Evolutionary conservation across 1,139 yeast genomes (phyloP), one percentile per base, ranked within the genome.

Genomic region (Candida sp.): DNA sequence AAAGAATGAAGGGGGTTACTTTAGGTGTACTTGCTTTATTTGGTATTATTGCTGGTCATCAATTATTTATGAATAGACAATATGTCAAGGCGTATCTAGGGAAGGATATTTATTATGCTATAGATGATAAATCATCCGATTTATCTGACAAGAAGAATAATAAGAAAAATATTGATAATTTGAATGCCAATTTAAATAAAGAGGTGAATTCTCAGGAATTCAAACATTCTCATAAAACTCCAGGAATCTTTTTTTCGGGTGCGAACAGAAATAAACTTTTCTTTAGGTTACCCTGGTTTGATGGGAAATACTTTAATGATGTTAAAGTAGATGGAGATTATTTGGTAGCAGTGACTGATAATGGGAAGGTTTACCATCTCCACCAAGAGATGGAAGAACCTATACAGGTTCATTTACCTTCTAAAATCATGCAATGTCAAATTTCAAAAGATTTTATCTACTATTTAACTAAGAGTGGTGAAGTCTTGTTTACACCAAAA

Each of bases 351-450:
- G 82, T 95, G 21, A 77, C 84, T 48, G 76, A 75, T 1, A 75
- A 77, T 22, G 98, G 98, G n/a, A 79, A 84, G 54, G 73, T 88
- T 21, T 82, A 80, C 46, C 87, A 84, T 57, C 87, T 90, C 85
- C 78, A 80, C 35, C 54, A 63, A 27, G 76, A 74, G 40, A 36
- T 50, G 43, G 41, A 49, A 34, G 48, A 49, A 29, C 71, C 68
- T 2, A 47, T 52, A 32, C 45, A 53, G 44, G 49, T 72, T 2
- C 56, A 59, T 22, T 53, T 70, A 23, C 77, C 83, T 2, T 50
- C 69, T 43, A 64, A 68, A 35, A 83, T 81, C 12, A 70, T 75
- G 48, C 68, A 77, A 43, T 81, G 79, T 11, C 66, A 69, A 43
- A 63, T 83, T 21, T 78, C 90, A 4, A 76, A 74, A 42, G 77